These are phyloP conservation scores for Entomortierella beljakovae DNA, from an alignment of 192 early-diverging fungal genomes.

Conservation along the genomic window DNA sequence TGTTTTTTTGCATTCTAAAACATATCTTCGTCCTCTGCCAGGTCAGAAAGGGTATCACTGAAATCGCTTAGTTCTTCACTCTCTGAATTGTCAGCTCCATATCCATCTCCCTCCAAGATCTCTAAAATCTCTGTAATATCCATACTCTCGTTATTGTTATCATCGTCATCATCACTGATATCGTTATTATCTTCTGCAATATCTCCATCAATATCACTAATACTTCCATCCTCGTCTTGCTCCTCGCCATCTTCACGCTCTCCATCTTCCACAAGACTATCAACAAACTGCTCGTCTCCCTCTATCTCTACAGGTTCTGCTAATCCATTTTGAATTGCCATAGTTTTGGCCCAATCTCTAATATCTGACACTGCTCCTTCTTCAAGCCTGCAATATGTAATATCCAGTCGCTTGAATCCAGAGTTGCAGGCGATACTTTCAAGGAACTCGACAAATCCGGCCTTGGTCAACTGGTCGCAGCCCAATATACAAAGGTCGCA, in stretches of 20 bases:
- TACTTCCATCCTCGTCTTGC: constrained; percentile 5
- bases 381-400: constrained; percentile 43
- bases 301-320: constrained; percentile 28
- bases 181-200: background rate
- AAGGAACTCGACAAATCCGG: constrained; percentile 32
- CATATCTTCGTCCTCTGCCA: constrained; percentile 13
- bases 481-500: constrained; percentile 50
- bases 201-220: too few species aligned
- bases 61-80: constrained; percentile 15
- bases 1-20: background rate
- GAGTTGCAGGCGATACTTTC: constrained; percentile 31
- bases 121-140: background rate
- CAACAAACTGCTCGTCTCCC: constrained; percentile 48
- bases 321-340: constrained; percentile 9
- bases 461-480: constrained; percentile 47
- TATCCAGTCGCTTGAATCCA: constrained; percentile 26
- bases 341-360: constrained; percentile 26
- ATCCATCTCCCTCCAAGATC: background rate
- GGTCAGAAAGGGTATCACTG: constrained; percentile 15
- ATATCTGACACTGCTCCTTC: constrained; percentile 37
- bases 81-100: background rate
- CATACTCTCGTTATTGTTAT: background rate
- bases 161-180: background rate
- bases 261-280: constrained; percentile 34
- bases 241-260: constrained; percentile 19